Percentiles rank a stretch among this genome's conserved stretches.
Evolutionary conservation across 2,329 filamentous ascomycete genomes (phyloP).

Genomic region (Aspergillus transmontanensis): DNA sequence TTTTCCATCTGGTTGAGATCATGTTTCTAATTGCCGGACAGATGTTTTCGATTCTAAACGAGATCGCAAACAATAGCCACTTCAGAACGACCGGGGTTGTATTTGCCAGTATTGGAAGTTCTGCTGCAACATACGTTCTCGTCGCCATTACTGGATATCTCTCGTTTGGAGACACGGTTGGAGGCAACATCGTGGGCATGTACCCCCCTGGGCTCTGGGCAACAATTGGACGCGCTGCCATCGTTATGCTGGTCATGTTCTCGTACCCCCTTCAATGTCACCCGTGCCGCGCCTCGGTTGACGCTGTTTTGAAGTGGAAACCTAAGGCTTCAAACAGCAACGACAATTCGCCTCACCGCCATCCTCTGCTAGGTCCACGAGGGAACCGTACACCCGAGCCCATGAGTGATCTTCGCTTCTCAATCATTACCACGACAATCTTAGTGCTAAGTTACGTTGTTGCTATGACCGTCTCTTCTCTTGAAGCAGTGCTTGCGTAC

Average conservation of each 20-base stretch:
- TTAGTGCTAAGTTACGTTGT: conserved; percentile 83
- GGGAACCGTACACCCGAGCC: conserved; percentile 53
- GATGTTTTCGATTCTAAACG: conserved; percentile 99
- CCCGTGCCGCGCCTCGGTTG: conserved; percentile 90
- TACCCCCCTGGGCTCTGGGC: conserved; percentile 78
- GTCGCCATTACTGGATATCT: conserved; percentile 95
- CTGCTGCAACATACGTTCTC: conserved; percentile 83
- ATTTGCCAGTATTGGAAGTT: conserved; percentile 79
- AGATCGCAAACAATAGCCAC: conserved; percentile 83
- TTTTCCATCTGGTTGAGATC: neutral
- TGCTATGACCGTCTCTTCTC: conserved; percentile 84
- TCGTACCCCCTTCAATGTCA: conserved; percentile 95
- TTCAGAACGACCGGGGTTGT: conserved; percentile 78
- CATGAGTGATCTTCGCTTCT: conserved; percentile 88
- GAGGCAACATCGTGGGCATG: conserved; percentile 92
- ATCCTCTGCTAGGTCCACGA: conserved; percentile 43
- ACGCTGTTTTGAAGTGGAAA: conserved; percentile 92
- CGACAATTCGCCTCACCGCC: conserved; percentile 47
- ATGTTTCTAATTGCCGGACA: conserved; percentile 37
- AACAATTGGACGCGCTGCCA: conserved; percentile 91
- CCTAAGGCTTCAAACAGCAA: conserved; percentile 52
- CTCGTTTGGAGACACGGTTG: conserved; percentile 86
- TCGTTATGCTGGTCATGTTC: conserved; percentile 94
- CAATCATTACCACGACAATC: conserved; percentile 82
- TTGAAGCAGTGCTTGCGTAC: conserved; percentile 91